A percentile compares a stretch with the other conserved stretches of the same genome.
Evolutionary conservation across 495 filamentous ascomycete genomes (phyloP).

Genomic region (Pseudoneurospora amorphoporcata): DNA sequence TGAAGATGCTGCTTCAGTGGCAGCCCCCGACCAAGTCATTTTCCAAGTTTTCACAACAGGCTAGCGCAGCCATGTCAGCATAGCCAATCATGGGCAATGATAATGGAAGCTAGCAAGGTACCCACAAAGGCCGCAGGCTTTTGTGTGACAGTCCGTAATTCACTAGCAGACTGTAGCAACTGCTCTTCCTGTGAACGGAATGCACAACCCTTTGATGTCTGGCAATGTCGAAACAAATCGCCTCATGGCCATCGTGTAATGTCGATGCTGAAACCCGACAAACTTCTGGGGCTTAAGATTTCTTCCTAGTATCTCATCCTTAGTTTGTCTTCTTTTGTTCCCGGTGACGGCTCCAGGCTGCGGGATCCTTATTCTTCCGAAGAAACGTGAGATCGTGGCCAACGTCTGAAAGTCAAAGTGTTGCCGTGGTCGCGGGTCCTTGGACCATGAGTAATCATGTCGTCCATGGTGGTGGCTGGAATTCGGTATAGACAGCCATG

Average conservation of each 20-base stretch:
- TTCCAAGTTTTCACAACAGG: not conserved
- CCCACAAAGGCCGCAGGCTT: not conserved
- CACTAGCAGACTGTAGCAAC: not conserved
- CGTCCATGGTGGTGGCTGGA: not conserved
- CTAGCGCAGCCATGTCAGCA: not conserved
- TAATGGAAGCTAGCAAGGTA: not conserved
- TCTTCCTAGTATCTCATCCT: not conserved
- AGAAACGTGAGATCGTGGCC: not conserved
- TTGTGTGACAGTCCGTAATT: not conserved
- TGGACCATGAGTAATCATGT: not conserved
- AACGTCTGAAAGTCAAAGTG: not conserved
- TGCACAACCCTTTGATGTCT: not conserved
- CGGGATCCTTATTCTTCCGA: not conserved
- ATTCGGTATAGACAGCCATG: not conserved
- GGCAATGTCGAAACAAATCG: not conserved
- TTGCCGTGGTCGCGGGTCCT: not conserved
- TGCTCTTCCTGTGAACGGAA: not conserved
- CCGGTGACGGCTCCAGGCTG: not conserved
- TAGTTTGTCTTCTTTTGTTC: not conserved
- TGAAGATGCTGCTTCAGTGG: not conserved
- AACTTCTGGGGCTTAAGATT: not conserved
- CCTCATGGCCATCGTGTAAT: not conserved
- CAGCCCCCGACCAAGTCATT: not conserved
- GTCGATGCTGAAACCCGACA: not conserved
- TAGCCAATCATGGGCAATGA: not conserved